Evolutionary conservation across 2,329 filamentous ascomycete genomes (phyloP), one percentile per base, ranked within the genome.

Genomic region (Lasiodiplodia gonubiensis): DNA sequence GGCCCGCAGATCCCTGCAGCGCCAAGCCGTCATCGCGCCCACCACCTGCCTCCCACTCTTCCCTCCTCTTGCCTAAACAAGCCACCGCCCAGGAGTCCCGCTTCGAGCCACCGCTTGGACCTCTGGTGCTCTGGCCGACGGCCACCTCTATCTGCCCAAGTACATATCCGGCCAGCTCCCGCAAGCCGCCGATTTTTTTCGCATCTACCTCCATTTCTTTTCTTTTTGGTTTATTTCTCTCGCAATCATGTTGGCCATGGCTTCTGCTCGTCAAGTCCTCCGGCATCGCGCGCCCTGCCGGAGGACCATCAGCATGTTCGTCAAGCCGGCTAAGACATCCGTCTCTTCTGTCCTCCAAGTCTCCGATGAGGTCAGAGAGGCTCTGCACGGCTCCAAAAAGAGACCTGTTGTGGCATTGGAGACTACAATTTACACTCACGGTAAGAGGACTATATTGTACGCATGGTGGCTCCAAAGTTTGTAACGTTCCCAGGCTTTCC

Each of bases 381-480:
- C 94, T 48, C 79, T 97, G 57, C 84, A 87, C 51, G 86, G 88
- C 14, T 18, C 51, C 21, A 64, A 14, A 30, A 89, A 89, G 67
- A 89, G 88, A 73, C 94, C 95, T 0, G 90, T 99, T 4, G 94
- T 99, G 12, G 95, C 94, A 18, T 85, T 99, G 4, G 95, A 99
- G 80, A 93, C 92, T 2, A 97, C 95, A 4, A 98, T 99, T 72
- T 98, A 99, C 80, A 99, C 95, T 1, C 95, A 99, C 80, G 94
- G 93, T 84, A 79, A 64, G 73, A 66, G 21, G 27, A 25, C 5
- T 39, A 7, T 27, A 67, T 42, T 25, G 53, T 66, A 54, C 30
- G 25, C 16, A 18, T 57, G 53, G 3, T 2, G 16, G 16, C 5
- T 37, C 12, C 23, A 30, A 51, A 12, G 14, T 42, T 49, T 27